Base-by-base conservation (phyloP, 306 rosid species). In the Benincasa hispida region DNA sequence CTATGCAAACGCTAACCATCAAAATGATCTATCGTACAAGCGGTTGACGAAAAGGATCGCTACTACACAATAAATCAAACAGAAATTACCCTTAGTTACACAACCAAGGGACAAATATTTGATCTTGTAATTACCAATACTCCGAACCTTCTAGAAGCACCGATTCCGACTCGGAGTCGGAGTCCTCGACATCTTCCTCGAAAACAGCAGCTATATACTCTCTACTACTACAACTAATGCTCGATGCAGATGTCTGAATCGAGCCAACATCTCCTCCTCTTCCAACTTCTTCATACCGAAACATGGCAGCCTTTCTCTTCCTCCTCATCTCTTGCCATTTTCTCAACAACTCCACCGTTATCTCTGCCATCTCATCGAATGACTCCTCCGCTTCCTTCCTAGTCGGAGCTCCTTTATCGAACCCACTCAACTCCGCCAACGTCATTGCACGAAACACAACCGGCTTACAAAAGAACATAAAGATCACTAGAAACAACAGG, bases 141-240 rank as follows among this genome's bases (percentile, higher is more conserved):
- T 42, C 79, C 73, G 30, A 39, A 42, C 48, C 62, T 75, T 80
- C 82, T 32, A 77, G 66, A 81, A 91, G 80, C 56, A 81, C 90
- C 1, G 91, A 91, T 81, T n/a, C n/a, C n/a, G n/a, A n/a, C n/a
- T n/a, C n/a, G n/a, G n/a, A n/a, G n/a, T 88, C 97, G n/a, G 89
- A 86, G 78, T 92, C 99, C 57, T 83, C 93, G 21, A 79, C 84
- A 45, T 87, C 91, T 10, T 86, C 87, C 47, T 86, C 95, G 17
- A 79, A 76, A 39, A 51, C 84, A 21, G 55, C 39, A 9, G 72
- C 82, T 8, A 54, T 75, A 59, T 90, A 92, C 48, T 90, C 91
- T 87, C 87, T 83, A 1, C 77, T 83, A 1, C 77, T 80, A 76
- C 76, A 39, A 74, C 85, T 86, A 24, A 81, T 79, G 66, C 84